Conservation (phyloP, 441 rosid genomes). For the Eutrema salsugineum region DNA sequence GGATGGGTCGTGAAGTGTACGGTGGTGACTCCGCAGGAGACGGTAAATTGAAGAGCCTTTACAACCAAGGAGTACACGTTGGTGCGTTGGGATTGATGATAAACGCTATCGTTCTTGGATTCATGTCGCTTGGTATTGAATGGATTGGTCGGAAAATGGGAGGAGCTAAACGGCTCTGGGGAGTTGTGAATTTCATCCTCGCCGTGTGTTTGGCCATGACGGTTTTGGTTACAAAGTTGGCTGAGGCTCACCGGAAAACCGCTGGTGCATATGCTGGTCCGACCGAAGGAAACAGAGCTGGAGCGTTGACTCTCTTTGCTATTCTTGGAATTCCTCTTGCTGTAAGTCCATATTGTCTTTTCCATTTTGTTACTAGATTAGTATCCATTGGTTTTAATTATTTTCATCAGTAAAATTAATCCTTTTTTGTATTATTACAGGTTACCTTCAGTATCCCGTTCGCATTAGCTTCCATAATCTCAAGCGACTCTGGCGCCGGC, state of each 20-base stretch:
- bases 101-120: constrained; percentile 56
- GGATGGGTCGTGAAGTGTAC: constrained; percentile 90
- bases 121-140: constrained; percentile 52
- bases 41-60: constrained; percentile 27
- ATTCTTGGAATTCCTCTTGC: constrained; percentile 68
- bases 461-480: too few relatives aligned
- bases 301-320: constrained; percentile 55
- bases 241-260: constrained; percentile 35
- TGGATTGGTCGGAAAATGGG: constrained; percentile 41
- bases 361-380: too few relatives aligned
- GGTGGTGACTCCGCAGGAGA: too few relatives aligned
- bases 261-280: constrained; percentile 30
- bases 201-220: constrained; percentile 49
- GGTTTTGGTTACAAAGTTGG: constrained; percentile 48
- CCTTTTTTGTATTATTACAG: too few relatives aligned
- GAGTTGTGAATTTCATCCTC: constrained; percentile 55
- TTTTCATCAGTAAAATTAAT: too few relatives aligned
- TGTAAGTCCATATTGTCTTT: too few relatives aligned
- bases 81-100: constrained; percentile 76
- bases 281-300: constrained; percentile 26
- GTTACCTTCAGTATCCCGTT: too few relatives aligned
- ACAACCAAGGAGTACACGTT: constrained; percentile 55
- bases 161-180: constrained; percentile 49
- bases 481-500: too few relatives aligned
- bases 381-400: too few relatives aligned